Evolutionary conservation across 345 rosid species (phyloP).

Genomic region (Eucalyptus paniculata): DNA sequence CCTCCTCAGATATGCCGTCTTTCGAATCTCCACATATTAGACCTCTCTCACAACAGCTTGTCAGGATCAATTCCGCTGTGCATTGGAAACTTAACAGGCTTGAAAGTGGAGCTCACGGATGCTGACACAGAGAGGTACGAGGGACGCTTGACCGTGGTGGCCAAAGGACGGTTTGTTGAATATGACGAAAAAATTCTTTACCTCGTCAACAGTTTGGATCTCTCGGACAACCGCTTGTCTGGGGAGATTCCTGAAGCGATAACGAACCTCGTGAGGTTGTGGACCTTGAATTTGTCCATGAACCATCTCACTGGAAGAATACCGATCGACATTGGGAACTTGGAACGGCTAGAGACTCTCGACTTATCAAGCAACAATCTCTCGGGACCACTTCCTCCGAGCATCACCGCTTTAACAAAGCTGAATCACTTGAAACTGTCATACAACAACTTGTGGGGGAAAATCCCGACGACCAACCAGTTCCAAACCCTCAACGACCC

Average conservation of each 20-base stretch:
- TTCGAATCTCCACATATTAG: not conserved
- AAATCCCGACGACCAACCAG: not conserved
- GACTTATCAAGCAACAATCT: conserved; percentile 38
- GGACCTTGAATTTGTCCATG: conserved; percentile 23
- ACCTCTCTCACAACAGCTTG: not conserved
- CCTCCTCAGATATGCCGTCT: not conserved
- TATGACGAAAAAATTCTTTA: not conserved
- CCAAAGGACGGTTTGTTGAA: not conserved
- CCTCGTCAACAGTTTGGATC: not conserved
- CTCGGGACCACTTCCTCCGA: conserved; percentile 30
- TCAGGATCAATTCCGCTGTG: not conserved
- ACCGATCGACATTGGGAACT: conserved; percentile 22
- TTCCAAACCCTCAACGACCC: not conserved
- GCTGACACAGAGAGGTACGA: not conserved
- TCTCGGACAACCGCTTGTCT: not conserved
- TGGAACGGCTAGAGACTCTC: conserved; percentile 15
- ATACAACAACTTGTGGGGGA: not conserved
- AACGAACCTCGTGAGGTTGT: conserved; percentile 7
- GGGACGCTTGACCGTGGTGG: not conserved
- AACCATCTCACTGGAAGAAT: conserved; percentile 35
- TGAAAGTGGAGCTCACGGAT: not conserved
- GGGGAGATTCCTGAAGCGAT: not conserved
- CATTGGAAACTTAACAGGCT: not conserved
- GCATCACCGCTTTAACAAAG: not conserved
- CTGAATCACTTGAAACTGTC: not conserved